phyloP scores from a whole-genome alignment of 1,284 basidiomycete genomes.

The Coniferiporia sulphurascens region DNA sequence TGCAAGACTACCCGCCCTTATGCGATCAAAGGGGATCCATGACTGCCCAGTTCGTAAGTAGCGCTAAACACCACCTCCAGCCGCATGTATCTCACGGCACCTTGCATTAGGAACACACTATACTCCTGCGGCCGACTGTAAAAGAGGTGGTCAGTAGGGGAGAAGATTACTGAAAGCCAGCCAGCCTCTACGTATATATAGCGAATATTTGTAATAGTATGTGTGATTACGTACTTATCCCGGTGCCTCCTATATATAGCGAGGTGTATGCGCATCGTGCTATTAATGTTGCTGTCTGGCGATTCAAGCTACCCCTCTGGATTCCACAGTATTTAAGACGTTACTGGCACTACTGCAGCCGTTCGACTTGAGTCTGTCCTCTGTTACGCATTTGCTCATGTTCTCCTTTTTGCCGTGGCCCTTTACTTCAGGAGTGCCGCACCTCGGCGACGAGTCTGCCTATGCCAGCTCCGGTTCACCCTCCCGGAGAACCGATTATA shows the following conservation, averaged over 20 bases:
- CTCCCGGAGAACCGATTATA: neutral
- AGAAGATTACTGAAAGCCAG: constrained; percentile 69
- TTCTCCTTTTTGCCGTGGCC: neutral
- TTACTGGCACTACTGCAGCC: neutral
- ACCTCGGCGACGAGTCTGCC: neutral
- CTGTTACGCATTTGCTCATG: neutral
- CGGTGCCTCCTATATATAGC: neutral
- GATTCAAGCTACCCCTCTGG: too few relatives aligned
- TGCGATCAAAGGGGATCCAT: constrained; percentile 78
- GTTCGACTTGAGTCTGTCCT: neutral
- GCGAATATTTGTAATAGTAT: neutral
- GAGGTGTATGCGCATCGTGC: neutral
- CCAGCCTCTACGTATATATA: neutral
- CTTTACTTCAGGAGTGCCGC: neutral
- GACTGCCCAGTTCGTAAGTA: constrained; percentile 89
- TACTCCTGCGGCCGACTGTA: constrained; percentile 83
- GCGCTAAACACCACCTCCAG: constrained; percentile 1
- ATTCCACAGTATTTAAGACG: neutral
- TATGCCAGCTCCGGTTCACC: neutral
- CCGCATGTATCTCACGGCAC: neutral
- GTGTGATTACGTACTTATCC: too few relatives aligned
- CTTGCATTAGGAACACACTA: constrained; percentile 77
- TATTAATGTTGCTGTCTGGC: neutral
- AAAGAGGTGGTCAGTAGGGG: constrained; percentile 96
- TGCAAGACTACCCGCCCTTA: constrained; percentile 93